A percentile compares a stretch with the other conserved stretches of the same genome.
phyloP scores from a whole-genome alignment of 768 basidiomycete species.

The Leccinellum luteum region DNA sequence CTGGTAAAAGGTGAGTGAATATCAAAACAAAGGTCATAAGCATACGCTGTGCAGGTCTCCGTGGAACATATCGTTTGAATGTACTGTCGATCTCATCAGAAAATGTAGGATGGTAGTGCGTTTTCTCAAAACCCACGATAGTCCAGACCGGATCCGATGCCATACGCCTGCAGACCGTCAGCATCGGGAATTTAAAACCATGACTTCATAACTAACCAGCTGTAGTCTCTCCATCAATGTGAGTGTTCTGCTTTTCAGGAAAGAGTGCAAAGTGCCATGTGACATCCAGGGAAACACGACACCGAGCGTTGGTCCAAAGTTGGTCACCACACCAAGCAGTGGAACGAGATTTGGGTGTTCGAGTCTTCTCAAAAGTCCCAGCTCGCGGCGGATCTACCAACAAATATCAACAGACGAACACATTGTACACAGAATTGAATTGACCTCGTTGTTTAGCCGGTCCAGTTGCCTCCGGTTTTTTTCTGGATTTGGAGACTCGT shows the following conservation, averaged over 20 bases:
- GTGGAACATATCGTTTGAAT: no score
- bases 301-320: background rate
- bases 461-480: background rate
- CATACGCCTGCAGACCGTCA: background rate
- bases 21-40: no score
- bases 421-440: background rate
- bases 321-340: background rate
- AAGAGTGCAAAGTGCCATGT: background rate
- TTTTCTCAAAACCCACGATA: no score
- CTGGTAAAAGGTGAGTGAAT: no score
- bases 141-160: no score
- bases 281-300: slow-evolving; percentile 2
- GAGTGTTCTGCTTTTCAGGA: background rate
- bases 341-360: background rate
- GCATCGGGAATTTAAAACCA: background rate
- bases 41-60: no score
- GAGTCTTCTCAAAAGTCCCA: slow-evolving; percentile 3
- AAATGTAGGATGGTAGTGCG: no score
- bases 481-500: background rate
- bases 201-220: background rate
- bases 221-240: background rate
- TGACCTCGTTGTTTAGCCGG: background rate
- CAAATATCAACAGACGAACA: background rate
- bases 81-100: no score
- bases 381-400: background rate